Conservation (phyloP, 1,284 basidiomycete genomes). For the Sparassis latifolia region DNA sequence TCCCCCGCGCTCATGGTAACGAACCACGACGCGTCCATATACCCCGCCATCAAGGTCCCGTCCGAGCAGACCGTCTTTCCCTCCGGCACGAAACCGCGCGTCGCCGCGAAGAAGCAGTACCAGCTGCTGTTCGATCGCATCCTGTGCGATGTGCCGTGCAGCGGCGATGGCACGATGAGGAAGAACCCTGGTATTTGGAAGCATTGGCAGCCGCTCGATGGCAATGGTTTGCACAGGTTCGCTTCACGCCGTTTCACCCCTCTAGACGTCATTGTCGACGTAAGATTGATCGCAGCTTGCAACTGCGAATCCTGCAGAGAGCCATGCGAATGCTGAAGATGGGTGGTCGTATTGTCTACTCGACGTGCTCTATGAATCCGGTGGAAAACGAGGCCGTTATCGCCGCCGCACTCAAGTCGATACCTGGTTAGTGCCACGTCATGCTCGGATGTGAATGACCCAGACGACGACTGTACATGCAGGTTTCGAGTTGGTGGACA, state of each 20-base stretch:
- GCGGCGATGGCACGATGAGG: constrained; percentile 92
- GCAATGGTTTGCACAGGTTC: constrained; percentile 85
- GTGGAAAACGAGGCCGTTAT: constrained; percentile 98
- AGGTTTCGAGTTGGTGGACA: constrained; percentile 83
- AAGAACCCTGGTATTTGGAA: constrained; percentile 98
- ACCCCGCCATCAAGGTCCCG: constrained; percentile 67
- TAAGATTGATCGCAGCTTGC: constrained; percentile 48
- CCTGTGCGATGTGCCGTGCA: constrained; percentile 95
- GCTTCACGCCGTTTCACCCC: constrained; percentile 19
- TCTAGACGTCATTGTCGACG: background rate
- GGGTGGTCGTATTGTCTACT: constrained; percentile 92
- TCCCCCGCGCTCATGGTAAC: constrained; percentile 92
- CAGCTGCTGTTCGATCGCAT: constrained; percentile 87
- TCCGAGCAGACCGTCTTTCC: constrained; percentile 24
- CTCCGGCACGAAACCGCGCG: constrained; percentile 20
- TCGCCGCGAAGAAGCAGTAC: constrained; percentile 25
- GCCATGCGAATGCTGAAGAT: constrained; percentile 88
- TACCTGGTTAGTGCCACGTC: constrained; percentile 46
- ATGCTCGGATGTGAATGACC: background rate
- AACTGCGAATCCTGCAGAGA: constrained; percentile 87
- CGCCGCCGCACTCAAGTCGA: constrained; percentile 71
- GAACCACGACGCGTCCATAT: constrained; percentile 91
- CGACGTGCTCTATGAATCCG: constrained; percentile 96
- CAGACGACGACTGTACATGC: background rate
- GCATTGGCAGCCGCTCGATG: constrained; percentile 85